Evolutionary conservation across 495 filamentous ascomycete species (phyloP).

Genomic region (Hypoxylon cercidicola): DNA sequence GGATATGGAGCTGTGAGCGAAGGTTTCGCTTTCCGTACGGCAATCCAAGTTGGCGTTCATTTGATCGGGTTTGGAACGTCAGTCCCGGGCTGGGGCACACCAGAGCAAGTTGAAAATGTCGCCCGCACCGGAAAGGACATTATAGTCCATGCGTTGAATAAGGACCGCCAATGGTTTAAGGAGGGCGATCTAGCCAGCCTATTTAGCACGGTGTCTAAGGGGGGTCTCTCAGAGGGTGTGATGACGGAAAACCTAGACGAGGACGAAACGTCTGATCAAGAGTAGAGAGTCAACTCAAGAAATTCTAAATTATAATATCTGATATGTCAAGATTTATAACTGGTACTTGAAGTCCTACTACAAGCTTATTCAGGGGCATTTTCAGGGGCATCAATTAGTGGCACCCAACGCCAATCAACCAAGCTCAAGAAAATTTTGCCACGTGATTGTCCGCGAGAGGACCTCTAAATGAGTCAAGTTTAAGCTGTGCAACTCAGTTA

Average conservation of each 20-base stretch:
- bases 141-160: slow-evolving; percentile 64
- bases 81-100: slow-evolving; percentile 64
- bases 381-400: neutral
- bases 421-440: slow-evolving; percentile 12
- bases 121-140: slow-evolving; percentile 64
- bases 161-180: slow-evolving; percentile 63
- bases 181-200: slow-evolving; percentile 57
- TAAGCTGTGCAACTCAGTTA: neutral
- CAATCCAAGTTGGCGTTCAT: slow-evolving; percentile 64
- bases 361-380: neutral
- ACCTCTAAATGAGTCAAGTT: slow-evolving; percentile 28
- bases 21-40: slow-evolving; percentile 59
- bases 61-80: slow-evolving; percentile 61
- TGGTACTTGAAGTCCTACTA: neutral
- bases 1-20: slow-evolving; percentile 57
- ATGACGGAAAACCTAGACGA: too few relatives aligned
- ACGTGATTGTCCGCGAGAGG: slow-evolving; percentile 25
- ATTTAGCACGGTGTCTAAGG: slow-evolving; percentile 47
- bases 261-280: too few relatives aligned
- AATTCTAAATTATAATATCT: neutral
- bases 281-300: too few relatives aligned
- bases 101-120: slow-evolving; percentile 60
- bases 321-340: neutral
- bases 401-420: neutral
- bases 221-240: neutral